A percentile compares a stretch with the other conserved stretches of the same genome.
phyloP scores from a whole-genome alignment of 192 early-diverging fungal species.

The Entomortierella lignicola region DNA sequence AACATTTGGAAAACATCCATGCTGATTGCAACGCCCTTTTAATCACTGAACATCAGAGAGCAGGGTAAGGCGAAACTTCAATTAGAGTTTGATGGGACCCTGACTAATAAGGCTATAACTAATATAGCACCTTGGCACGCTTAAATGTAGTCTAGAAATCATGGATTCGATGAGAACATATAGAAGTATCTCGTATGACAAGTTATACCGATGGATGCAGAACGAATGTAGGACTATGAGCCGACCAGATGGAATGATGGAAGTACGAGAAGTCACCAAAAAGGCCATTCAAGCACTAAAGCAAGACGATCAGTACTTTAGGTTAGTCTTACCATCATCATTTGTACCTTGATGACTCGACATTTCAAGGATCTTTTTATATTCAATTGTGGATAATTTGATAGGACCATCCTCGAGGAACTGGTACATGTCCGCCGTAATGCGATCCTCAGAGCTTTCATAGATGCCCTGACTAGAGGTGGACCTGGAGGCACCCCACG shows the following conservation, averaged over 20 bases:
- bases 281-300: slow-evolving; percentile 75
- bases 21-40: slow-evolving; percentile 79
- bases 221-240: slow-evolving; percentile 73
- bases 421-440: slow-evolving; percentile 74
- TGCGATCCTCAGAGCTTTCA: slow-evolving; percentile 74
- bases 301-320: slow-evolving; percentile 79
- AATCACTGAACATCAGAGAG: slow-evolving; percentile 78
- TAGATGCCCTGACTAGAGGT: slow-evolving; percentile 80
- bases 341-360: not conserved
- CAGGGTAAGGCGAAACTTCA: slow-evolving; percentile 65
- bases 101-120: not conserved
- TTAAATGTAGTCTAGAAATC: slow-evolving; percentile 69
- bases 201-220: slow-evolving; percentile 81
- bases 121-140: not conserved
- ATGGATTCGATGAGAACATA: slow-evolving; percentile 77
- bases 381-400: not conserved
- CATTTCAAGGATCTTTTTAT: too few species aligned
- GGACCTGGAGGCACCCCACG: slow-evolving; percentile 81
- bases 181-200: slow-evolving; percentile 82
- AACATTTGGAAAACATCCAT: slow-evolving; percentile 74
- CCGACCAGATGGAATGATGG: slow-evolving; percentile 70
- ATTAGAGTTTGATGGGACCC: not conserved
- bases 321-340: slow-evolving; percentile 57
- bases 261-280: slow-evolving; percentile 70
- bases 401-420: slow-evolving; percentile 78